Conservation (phyloP, 2,329 filamentous ascomycete species). For the Akanthomyces lecanii region DNA sequence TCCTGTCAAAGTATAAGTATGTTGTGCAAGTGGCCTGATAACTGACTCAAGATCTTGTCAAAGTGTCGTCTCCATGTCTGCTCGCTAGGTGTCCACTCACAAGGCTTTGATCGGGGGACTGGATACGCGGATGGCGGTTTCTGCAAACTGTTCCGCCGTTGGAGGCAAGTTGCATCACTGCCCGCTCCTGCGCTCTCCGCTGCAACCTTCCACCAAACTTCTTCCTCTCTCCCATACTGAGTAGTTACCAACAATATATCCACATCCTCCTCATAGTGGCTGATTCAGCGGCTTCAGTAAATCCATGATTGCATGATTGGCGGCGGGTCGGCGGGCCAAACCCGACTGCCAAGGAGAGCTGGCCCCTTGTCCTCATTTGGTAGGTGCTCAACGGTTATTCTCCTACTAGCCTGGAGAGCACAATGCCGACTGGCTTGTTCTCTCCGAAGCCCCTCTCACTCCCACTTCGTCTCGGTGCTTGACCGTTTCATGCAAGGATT, state of each 20-base stretch:
- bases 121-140: too few species aligned
- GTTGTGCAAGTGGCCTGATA: too few species aligned
- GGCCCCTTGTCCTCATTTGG: background rate
- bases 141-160: background rate
- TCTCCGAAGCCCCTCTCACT: background rate
- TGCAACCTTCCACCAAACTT: background rate
- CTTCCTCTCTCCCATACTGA: background rate
- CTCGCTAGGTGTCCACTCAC: too few species aligned
- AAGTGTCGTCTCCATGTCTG: too few species aligned
- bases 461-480: background rate
- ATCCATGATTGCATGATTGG: conserved; percentile 5
- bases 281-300: too few species aligned
- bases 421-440: background rate
- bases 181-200: background rate
- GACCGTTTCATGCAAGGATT: background rate
- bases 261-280: too few species aligned
- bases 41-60: too few species aligned
- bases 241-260: too few species aligned
- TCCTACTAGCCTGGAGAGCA: background rate
- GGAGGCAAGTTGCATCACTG: background rate
- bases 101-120: too few species aligned
- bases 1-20: too few species aligned
- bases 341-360: background rate
- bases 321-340: conserved; percentile 1
- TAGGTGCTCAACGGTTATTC: background rate